Evolutionary conservation across 495 filamentous ascomycete species (phyloP), one percentile per base, ranked within the genome.

Genomic region (Wilcoxina mikolae): DNA sequence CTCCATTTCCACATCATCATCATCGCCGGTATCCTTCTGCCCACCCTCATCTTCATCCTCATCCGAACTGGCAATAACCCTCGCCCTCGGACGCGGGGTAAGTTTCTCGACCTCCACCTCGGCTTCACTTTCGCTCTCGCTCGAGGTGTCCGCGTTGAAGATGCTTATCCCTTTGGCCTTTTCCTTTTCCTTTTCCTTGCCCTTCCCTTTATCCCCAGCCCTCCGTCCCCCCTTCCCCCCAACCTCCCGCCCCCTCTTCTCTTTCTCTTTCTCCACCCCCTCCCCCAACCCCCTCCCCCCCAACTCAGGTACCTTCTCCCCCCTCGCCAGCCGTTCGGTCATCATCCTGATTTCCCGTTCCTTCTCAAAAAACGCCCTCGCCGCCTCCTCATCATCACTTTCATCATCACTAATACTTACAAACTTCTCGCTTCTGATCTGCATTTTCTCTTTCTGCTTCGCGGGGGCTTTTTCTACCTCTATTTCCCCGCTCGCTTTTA

Each of bases 361-460:
- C 26, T 43, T 58, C 10, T 56, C 53, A 39, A 67, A 60, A 43
- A 69, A 69, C 24, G 23, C 23, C 11, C 29, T n/a, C n/a, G n/a
- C 52, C 39, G 68, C 66, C 25, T 51, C 51, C 38, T 68, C 68
- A 9, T 56, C 59, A 39, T 68, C 64, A 29, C 45, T 55, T 38
- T 69, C 64, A 17, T 69, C 68, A 27, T 69, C 68, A 29, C 56
- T 61, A 22, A 54, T 53, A 17, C 81, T 74, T 31, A 98, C 82
- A 66, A 79, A 93, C 35, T 90, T 68, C 18, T 78, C 78, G 64
- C 83, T 88, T 73, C 95, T 95, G 67, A 94, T 85, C 83, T 82
- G 18, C 38, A 29, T 57, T 23, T 68, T 68, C 4, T 71, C 70
- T 10, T 69, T 70, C 0, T 66, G 60, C 10, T 66, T 61, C 1